Evolutionary conservation across 2,329 filamentous ascomycete genomes (phyloP).

Genomic region (Neopestalotiopsis clavispora): DNA sequence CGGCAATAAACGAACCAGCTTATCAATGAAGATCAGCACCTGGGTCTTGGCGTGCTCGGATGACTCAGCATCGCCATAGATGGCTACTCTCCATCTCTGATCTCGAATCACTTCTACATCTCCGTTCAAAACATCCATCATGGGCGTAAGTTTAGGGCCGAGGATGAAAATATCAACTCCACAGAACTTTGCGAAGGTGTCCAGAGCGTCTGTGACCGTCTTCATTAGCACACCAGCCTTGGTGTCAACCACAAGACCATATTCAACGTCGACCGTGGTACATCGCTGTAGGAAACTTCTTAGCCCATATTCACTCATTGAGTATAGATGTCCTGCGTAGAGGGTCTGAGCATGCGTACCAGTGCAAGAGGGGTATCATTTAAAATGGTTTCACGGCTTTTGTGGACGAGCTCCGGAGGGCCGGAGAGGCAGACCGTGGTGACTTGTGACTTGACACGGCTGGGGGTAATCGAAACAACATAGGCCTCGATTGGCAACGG

Average conservation of each 20-base stretch:
- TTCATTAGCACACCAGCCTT: conserved; percentile 71
- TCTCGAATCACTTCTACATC: conserved; percentile 85
- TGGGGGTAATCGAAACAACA: conserved; percentile 82
- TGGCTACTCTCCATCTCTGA: conserved; percentile 88
- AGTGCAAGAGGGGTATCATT: conserved; percentile 91
- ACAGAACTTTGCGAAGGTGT: conserved; percentile 84
- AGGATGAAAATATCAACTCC: conserved; percentile 97
- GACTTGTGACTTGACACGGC: conserved; percentile 68
- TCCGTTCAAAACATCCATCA: conserved; percentile 76
- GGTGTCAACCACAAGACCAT: conserved; percentile 82
- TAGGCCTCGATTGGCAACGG: conserved; percentile 78
- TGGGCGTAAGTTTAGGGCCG: conserved; percentile 83
- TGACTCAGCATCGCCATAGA: conserved; percentile 94
- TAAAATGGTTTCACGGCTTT: conserved; percentile 86
- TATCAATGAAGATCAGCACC: conserved; percentile 95
- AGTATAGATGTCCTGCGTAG: background rate
- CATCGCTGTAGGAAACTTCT: conserved; percentile 68
- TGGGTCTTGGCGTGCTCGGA: conserved; percentile 97
- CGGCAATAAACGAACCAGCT: conserved; percentile 66
- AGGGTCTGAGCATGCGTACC: conserved; percentile 61
- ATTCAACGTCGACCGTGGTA: conserved; percentile 91
- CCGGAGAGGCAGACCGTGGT: conserved; percentile 93
- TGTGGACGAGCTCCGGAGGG: conserved; percentile 83
- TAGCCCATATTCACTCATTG: conserved; percentile 19
- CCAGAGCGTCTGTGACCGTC: conserved; percentile 81